These are phyloP conservation scores for Sporothrix brasiliensis DNA, from an alignment of 2,329 filamentous ascomycete species.

Conservation along the genomic window DNA sequence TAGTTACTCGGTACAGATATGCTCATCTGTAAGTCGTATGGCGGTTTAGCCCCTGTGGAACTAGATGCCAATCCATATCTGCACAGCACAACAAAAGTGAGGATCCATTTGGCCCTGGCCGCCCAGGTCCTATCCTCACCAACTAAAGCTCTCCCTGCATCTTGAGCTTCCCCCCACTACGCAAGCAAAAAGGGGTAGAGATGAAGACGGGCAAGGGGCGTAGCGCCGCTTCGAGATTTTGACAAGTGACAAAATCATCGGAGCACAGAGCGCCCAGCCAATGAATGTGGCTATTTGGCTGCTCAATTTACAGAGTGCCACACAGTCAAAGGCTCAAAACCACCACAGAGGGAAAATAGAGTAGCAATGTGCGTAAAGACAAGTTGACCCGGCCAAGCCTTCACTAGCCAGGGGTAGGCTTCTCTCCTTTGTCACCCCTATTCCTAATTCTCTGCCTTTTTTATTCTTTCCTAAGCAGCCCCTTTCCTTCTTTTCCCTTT, in stretches of 20 bases:
- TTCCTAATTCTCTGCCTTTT: neutral
- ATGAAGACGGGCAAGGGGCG: neutral
- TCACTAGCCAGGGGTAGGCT: conserved; percentile 18
- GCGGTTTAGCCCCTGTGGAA: neutral
- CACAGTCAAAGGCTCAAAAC: neutral
- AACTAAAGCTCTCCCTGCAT: conserved; percentile 5
- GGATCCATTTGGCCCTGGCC: conserved; percentile 1
- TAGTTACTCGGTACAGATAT: neutral
- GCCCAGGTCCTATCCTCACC: neutral
- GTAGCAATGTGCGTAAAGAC: neutral
- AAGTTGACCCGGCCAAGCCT: too few relatives aligned
- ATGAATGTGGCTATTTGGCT: conserved; percentile 12
- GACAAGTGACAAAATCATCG: neutral
- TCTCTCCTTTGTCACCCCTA: neutral
- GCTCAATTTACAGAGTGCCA: neutral
- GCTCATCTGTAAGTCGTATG: conserved; percentile 12
- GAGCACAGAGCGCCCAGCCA: neutral
- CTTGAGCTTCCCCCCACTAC: neutral
- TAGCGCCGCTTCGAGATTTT: conserved; percentile 21
- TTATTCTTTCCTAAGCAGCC: neutral
- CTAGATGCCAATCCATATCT: conserved; percentile 20
- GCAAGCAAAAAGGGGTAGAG: conserved; percentile 17
- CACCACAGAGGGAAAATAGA: neutral
- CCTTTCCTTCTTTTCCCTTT: conserved; percentile 7
- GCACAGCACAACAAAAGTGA: neutral